Percentiles rank a stretch among this genome's conserved stretches.
Conservation (phyloP, 2,329 filamentous ascomycete genomes). For the Claviceps quebecensis region DNA sequence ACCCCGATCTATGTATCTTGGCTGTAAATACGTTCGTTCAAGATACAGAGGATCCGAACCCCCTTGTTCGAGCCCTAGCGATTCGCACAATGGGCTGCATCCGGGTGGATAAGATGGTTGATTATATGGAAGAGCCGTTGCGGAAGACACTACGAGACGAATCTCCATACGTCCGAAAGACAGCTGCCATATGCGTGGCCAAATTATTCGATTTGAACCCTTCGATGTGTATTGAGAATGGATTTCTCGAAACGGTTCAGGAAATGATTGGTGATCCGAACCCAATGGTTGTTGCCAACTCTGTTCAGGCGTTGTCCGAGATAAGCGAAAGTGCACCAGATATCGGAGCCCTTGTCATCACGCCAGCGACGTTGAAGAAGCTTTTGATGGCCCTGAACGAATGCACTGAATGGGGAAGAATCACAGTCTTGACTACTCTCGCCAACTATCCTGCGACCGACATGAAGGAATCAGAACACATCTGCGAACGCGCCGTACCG, state of each 20-base stretch:
- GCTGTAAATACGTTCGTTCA: conserved; percentile 99
- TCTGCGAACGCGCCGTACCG: conserved; percentile 88
- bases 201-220: conserved; percentile 96
- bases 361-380: conserved; percentile 76
- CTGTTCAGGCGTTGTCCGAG: conserved; percentile 82
- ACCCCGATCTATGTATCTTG: conserved; percentile 95
- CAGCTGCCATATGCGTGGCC: conserved; percentile 91
- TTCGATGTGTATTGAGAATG: conserved; percentile 85
- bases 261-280: conserved; percentile 96
- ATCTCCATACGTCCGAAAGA: conserved; percentile 96
- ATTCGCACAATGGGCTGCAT: conserved; percentile 99
- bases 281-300: conserved; percentile 98
- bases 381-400: conserved; percentile 93
- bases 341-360: conserved; percentile 74
- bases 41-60: conserved; percentile 97
- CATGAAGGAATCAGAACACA: conserved; percentile 92
- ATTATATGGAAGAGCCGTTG: conserved; percentile 98
- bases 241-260: conserved; percentile 84
- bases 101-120: conserved; percentile 96
- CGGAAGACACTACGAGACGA: conserved; percentile 94
- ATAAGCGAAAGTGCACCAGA: conserved; percentile 85
- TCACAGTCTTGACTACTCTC: conserved; percentile 81
- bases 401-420: conserved; percentile 95
- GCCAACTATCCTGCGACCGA: conserved; percentile 80
- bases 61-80: conserved; percentile 82